phyloP scores from a whole-genome alignment of 2,329 filamentous ascomycete genomes.

The Fusarium albidum region DNA sequence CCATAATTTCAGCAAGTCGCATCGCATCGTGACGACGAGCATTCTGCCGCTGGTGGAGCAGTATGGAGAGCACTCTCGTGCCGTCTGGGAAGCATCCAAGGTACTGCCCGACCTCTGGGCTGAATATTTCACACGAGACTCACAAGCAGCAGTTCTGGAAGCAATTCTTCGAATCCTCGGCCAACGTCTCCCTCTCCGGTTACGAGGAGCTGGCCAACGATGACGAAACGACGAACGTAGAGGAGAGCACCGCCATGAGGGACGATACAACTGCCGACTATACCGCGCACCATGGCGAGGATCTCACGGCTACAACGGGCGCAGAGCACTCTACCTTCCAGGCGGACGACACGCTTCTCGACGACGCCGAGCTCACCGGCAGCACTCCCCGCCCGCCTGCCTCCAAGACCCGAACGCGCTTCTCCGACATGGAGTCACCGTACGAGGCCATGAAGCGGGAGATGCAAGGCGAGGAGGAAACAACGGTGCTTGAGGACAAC shows the following conservation, averaged over 20 bases:
- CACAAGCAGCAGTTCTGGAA: conserved; percentile 84
- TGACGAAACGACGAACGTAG: conserved; percentile 62
- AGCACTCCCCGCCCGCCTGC: conserved; percentile 72
- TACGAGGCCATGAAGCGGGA: conserved; percentile 79
- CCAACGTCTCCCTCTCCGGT: conserved; percentile 94
- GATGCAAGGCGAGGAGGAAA: conserved; percentile 59
- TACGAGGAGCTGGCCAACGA: conserved; percentile 85
- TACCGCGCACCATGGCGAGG: conserved; percentile 50
- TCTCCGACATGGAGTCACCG: conserved; percentile 76
- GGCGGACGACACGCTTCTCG: conserved; percentile 72
- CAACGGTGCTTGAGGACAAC: conserved; percentile 47
- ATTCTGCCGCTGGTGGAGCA: conserved; percentile 94
- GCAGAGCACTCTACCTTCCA: conserved; percentile 48
- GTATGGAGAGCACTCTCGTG: conserved; percentile 91
- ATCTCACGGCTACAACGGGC: conserved; percentile 47
- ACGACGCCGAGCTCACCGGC: conserved; percentile 68
- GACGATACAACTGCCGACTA: conserved; percentile 64
- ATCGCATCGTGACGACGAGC: conserved; percentile 92
- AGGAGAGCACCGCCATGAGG: conserved; percentile 63
- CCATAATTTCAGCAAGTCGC: conserved; percentile 95
- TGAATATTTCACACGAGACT: background rate
- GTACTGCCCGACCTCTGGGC: conserved; percentile 50
- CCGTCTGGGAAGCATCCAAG: conserved; percentile 97
- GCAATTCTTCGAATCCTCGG: conserved; percentile 98
- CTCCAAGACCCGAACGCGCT: conserved; percentile 59